phyloP scores from a whole-genome alignment of 495 filamentous ascomycete species.

The Cercophora sp. region DNA sequence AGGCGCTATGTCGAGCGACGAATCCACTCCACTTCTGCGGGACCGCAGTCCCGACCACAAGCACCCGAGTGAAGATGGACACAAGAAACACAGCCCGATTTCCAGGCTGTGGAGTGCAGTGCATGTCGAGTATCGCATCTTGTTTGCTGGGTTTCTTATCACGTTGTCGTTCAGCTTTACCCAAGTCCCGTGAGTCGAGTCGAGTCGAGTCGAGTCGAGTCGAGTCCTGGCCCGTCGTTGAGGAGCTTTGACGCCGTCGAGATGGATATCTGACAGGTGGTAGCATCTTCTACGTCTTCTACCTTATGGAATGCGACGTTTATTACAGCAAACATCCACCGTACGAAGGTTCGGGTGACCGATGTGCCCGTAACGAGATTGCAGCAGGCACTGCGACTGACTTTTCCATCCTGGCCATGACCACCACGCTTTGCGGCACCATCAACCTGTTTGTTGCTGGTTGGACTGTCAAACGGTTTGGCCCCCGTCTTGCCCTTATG shows the following conservation, averaged over 20 bases:
- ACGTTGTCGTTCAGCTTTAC: conserved; percentile 55
- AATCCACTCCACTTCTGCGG: conserved; percentile 4
- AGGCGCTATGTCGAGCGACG: background rate
- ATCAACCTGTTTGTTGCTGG: conserved; percentile 56
- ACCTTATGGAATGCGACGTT: conserved; percentile 55
- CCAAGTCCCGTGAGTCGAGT: conserved; percentile 49
- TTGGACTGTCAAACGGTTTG: conserved; percentile 53
- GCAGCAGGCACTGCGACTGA: conserved; percentile 52
- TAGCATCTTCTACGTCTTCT: conserved; percentile 55
- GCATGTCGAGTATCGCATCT: conserved; percentile 38
- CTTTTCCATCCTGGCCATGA: conserved; percentile 48
- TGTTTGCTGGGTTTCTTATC: conserved; percentile 52
- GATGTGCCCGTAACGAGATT: conserved; percentile 47
- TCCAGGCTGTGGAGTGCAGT: background rate
- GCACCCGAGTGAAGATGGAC: background rate
- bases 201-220: too few relatives aligned
- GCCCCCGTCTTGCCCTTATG: conserved; percentile 48
- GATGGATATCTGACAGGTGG: background rate
- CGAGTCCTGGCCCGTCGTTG: too few relatives aligned
- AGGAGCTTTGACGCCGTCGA: background rate
- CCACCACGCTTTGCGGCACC: conserved; percentile 48
- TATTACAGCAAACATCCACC: conserved; percentile 48
- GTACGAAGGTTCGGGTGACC: conserved; percentile 30
- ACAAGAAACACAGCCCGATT: too few relatives aligned
- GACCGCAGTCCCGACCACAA: background rate